Conservation (phyloP, 2,329 filamentous ascomycete genomes). For the Aureobasidium sp. region DNA sequence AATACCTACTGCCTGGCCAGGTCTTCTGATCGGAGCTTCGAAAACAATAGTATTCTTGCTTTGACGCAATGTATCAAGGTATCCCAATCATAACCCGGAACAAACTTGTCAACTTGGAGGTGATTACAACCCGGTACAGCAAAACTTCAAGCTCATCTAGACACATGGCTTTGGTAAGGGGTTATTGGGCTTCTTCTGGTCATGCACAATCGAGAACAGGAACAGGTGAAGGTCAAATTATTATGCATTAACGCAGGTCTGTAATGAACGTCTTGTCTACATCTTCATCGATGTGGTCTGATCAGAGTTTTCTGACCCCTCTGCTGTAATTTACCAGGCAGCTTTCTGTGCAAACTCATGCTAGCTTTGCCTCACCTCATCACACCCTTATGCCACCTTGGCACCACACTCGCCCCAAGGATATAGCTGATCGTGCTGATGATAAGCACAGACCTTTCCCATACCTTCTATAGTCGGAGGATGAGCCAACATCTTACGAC, state of each 20-base stretch:
- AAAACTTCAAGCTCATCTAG: neutral
- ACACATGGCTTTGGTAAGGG: neutral
- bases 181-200: too few species aligned
- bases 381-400: neutral
- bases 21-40: too few species aligned
- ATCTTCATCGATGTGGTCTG: neutral
- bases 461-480: neutral
- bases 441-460: neutral
- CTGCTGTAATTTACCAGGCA: neutral
- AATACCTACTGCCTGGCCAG: too few species aligned
- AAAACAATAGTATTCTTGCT: too few species aligned
- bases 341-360: neutral
- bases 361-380: neutral
- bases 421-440: slow-evolving; percentile 2
- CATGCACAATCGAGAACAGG: neutral
- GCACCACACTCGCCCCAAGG: neutral
- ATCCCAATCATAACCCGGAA: too few species aligned
- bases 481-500: neutral
- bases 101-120: too few species aligned
- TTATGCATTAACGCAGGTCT: neutral
- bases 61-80: too few species aligned
- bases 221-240: neutral
- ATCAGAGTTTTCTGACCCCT: neutral
- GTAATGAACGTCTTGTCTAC: neutral
- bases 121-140: too few species aligned